These are phyloP conservation scores for Madurella fahalii DNA, from an alignment of 2,329 filamentous ascomycete species.

Conservation along the genomic window DNA sequence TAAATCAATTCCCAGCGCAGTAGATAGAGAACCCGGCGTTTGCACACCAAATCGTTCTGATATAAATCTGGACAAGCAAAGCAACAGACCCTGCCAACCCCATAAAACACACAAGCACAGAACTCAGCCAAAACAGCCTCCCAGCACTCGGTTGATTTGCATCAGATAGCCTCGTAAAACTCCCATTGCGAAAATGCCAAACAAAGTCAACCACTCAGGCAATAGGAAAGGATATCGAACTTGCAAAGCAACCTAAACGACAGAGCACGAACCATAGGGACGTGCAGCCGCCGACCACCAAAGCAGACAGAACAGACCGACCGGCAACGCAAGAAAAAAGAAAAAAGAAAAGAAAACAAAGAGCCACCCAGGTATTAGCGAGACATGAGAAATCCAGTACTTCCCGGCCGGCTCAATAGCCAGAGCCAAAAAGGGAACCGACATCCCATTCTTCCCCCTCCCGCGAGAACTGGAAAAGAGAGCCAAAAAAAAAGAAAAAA, in stretches of 20 bases:
- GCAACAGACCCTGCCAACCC: background rate
- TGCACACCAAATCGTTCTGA: background rate
- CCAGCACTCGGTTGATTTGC: background rate
- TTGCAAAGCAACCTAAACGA: background rate
- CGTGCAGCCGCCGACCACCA: background rate
- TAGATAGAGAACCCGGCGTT: background rate
- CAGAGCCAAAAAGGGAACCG: too few species aligned
- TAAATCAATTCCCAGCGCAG: background rate
- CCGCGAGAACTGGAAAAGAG: too few species aligned
- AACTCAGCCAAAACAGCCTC: background rate
- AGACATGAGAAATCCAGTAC: too few species aligned
- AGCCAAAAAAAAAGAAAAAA: too few species aligned
- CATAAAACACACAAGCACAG: background rate
- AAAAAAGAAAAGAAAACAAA: constrained; percentile 1
- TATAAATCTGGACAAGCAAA: background rate
- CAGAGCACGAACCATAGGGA: background rate
- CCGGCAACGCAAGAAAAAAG: background rate
- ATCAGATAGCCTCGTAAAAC: background rate
- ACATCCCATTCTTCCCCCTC: too few species aligned
- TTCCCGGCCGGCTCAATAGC: too few species aligned
- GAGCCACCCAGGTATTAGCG: background rate
- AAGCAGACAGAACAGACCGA: background rate
- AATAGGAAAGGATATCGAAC: background rate
- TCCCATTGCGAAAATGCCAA: background rate
- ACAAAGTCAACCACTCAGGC: background rate